A percentile compares a stretch with the other conserved stretches of the same genome.
Evolutionary conservation across 345 rosid species (phyloP).

Genomic region (sweet orange (Citrus sinensis)): DNA sequence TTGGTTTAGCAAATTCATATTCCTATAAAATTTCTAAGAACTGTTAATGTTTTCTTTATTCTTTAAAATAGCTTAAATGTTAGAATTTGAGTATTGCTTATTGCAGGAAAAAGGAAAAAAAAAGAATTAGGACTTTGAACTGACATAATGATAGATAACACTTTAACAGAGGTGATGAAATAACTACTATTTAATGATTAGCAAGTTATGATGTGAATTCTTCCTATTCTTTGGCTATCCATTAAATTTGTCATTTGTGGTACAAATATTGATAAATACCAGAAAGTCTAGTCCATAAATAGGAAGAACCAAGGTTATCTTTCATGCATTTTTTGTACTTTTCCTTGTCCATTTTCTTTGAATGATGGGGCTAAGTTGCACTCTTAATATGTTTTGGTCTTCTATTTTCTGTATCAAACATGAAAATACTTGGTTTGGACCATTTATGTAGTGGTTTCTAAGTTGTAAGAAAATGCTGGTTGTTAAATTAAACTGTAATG

Average conservation of each 20-base stretch:
- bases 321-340: neutral
- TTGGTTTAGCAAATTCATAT: neutral
- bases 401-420: neutral
- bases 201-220: neutral
- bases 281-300: neutral
- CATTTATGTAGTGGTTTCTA: neutral
- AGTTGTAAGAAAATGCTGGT: neutral
- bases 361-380: neutral
- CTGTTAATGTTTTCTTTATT: neutral
- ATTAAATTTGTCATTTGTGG: neutral
- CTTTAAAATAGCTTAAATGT: neutral
- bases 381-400: neutral
- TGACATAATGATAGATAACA: neutral
- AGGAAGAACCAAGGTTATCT: neutral
- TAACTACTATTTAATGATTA: neutral
- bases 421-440: neutral
- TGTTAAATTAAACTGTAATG: neutral
- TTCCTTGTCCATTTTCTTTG: neutral
- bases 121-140: neutral
- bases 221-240: neutral
- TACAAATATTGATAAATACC: neutral
- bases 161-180: neutral
- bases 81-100: neutral
- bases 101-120: neutral
- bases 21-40: neutral